phyloP scores from a whole-genome alignment of 768 basidiomycete genomes.

The Kwoniella mangroviensis region DNA sequence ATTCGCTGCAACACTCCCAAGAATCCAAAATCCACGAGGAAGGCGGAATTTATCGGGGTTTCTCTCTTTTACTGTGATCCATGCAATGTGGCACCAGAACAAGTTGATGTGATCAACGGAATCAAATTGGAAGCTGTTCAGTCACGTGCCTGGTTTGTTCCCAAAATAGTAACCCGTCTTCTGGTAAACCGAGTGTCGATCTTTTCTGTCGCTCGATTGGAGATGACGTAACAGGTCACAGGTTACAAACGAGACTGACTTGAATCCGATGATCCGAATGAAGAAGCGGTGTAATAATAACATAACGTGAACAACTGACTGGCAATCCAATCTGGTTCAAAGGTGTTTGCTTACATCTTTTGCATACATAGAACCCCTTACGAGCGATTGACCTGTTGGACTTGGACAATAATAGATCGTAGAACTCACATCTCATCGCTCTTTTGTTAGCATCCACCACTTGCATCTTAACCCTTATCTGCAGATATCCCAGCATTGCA shows the following conservation, averaged over 20 bases:
- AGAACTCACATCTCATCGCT: too few relatives aligned
- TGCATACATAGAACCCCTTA: too few relatives aligned
- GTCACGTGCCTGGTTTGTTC: conserved; percentile 11
- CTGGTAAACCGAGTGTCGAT: background rate
- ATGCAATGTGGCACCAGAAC: background rate
- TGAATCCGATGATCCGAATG: background rate
- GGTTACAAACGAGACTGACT: conserved; percentile 2
- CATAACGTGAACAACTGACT: background rate
- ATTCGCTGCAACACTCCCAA: background rate
- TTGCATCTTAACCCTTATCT: too few relatives aligned
- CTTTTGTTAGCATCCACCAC: too few relatives aligned
- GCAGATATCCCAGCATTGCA: conserved; percentile 6
- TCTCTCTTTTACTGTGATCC: background rate
- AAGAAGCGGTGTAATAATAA: conserved; percentile 14
- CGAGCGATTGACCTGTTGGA: too few relatives aligned
- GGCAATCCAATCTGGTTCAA: background rate
- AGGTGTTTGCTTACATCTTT: too few relatives aligned
- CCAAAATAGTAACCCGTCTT: conserved; percentile 11
- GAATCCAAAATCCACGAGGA: background rate
- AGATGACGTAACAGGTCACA: background rate
- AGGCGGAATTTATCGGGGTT: conserved; percentile 41
- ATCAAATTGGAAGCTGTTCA: background rate
- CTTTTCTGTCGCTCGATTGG: background rate
- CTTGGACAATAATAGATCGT: too few relatives aligned
- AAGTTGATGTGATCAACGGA: background rate